Conservation (phyloP, 2,329 filamentous ascomycete genomes). For the Sporothrix brasiliensis region DNA sequence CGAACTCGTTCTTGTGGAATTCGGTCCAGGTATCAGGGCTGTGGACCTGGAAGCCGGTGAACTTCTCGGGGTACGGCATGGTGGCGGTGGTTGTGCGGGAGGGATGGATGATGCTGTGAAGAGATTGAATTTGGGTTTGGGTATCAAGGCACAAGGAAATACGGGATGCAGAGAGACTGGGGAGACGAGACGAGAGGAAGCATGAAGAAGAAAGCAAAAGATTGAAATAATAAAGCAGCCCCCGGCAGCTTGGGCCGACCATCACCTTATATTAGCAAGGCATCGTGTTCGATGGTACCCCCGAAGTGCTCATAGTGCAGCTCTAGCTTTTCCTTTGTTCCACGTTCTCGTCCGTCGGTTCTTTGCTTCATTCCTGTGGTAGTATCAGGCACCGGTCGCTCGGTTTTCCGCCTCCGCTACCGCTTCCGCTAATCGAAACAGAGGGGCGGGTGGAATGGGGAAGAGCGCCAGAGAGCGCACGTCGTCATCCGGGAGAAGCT, state of each 20-base stretch:
- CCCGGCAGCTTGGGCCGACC: not conserved
- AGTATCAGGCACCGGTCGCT: slow-evolving; percentile 2
- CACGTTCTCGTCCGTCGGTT: not conserved
- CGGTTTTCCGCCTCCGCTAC: slow-evolving; percentile 14
- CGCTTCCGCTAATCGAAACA: slow-evolving; percentile 9
- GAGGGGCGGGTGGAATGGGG: slow-evolving; percentile 11
- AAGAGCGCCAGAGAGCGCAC: not conserved
- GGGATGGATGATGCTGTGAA: not conserved
- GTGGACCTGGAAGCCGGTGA: slow-evolving; percentile 63
- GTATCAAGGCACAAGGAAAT: not conserved
- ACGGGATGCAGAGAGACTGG: not conserved
- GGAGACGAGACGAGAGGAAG: not conserved
- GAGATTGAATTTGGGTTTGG: not conserved
- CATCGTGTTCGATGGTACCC: not conserved
- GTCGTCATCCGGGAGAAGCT: no score
- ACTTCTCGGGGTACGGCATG: slow-evolving; percentile 62
- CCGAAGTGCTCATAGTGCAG: not conserved
- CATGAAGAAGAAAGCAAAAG: not conserved
- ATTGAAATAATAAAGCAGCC: not conserved
- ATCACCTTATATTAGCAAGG: slow-evolving; percentile 3
- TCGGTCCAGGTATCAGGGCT: slow-evolving; percentile 58
- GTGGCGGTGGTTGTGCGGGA: slow-evolving; percentile 31
- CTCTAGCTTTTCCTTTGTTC: not conserved
- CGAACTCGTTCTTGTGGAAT: slow-evolving; percentile 73
- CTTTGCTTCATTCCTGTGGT: not conserved